phyloP scores from a whole-genome alignment of 306 rosid species.

The Cotoneaster glaucophyllus region DNA sequence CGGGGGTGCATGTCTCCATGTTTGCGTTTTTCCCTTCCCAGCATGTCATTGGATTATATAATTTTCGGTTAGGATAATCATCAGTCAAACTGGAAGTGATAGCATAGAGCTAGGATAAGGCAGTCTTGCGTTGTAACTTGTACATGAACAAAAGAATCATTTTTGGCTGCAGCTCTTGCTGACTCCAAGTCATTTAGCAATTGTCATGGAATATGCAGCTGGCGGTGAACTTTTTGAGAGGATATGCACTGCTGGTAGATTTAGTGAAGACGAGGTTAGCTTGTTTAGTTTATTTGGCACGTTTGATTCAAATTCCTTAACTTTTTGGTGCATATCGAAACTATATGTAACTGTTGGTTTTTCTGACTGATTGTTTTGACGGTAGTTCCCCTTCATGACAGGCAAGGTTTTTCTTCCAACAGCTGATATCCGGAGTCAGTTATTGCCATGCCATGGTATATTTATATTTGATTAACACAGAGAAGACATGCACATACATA shows the following conservation, averaged over 20 bases:
- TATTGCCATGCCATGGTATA: conserved; percentile 86
- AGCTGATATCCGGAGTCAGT: conserved; percentile 91
- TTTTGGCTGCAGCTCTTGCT: conserved; percentile 54
- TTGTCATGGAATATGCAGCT: conserved; percentile 93
- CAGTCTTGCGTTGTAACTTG: background rate
- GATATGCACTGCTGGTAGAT: conserved; percentile 69
- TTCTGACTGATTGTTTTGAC: conserved; percentile 3
- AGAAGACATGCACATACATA: background rate
- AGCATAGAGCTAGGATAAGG: background rate
- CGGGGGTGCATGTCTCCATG: background rate
- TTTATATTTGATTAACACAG: background rate
- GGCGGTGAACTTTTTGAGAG: conserved; percentile 90
- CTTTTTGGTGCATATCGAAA: conserved; percentile 1
- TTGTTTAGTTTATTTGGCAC: conserved; percentile 6
- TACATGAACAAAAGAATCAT: background rate
- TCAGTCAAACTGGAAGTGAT: background rate
- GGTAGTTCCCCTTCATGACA: conserved; percentile 21
- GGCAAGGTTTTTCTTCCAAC: conserved; percentile 99
- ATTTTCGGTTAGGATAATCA: background rate
- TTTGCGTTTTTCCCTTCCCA: background rate
- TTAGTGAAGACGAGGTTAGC: conserved; percentile 86
- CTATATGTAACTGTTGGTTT: background rate
- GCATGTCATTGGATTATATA: background rate
- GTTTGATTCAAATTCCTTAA: background rate
- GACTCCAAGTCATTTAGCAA: conserved; percentile 82